A percentile compares a stretch with the other conserved stretches of the same genome.
Conservation (phyloP, 176 grass and related monocot genomes). For the Cenchrus americanus region DNA sequence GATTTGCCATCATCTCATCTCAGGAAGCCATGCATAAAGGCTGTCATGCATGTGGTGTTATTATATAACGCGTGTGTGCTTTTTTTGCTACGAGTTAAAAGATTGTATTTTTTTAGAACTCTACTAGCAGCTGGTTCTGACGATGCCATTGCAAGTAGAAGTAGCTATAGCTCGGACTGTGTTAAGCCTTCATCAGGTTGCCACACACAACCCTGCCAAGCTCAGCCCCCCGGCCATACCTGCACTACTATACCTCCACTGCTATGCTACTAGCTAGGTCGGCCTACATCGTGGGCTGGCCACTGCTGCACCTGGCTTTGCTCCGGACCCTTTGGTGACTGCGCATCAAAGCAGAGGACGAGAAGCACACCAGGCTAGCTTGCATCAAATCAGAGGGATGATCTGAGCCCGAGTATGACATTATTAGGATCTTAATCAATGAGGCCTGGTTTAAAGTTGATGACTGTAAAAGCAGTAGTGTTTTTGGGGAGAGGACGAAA, state of each 20-base stretch:
- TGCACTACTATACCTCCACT: constrained; percentile 17
- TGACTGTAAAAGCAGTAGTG: background rate
- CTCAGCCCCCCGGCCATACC: background rate
- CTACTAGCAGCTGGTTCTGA: constrained; percentile 5
- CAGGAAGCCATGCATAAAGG: constrained; percentile 14
- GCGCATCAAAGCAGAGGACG: no score
- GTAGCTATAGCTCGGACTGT: background rate
- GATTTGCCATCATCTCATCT: constrained; percentile 33
- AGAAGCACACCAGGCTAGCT: background rate
- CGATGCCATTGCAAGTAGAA: background rate
- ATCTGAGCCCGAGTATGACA: background rate
- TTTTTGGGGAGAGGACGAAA: background rate
- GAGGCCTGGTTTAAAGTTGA: background rate
- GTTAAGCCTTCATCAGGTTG: constrained; percentile 25
- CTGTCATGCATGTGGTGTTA: background rate
- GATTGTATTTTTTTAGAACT: background rate
- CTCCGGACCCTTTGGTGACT: background rate
- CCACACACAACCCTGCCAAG: background rate
- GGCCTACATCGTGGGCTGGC: constrained; percentile 11
- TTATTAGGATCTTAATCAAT: background rate
- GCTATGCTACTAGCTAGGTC: background rate
- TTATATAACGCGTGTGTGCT: background rate
- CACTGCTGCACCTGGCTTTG: constrained; percentile 15
- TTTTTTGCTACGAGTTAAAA: background rate
- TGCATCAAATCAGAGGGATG: background rate